These are phyloP conservation scores for Priceomyces haplophilus DNA, from an alignment of 805 yeast genomes.

Conservation along the genomic window DNA sequence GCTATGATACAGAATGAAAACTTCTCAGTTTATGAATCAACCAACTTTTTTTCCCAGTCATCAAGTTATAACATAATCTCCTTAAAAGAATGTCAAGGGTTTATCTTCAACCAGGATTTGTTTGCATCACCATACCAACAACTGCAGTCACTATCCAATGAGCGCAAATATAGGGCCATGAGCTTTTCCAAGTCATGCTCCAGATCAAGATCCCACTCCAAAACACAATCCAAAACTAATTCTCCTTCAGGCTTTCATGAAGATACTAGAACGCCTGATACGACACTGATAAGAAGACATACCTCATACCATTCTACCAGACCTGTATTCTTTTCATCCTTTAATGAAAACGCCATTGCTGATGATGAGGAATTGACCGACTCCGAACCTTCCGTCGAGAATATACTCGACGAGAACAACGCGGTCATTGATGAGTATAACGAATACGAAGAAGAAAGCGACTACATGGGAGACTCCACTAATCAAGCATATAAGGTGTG, in stretches of 20 bases:
- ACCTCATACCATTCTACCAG: slow-evolving; percentile 27
- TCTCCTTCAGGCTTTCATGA: slow-evolving; percentile 6
- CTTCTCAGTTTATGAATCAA: slow-evolving; percentile 50
- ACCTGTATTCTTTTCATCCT: slow-evolving; percentile 15
- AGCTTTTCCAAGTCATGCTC: slow-evolving; percentile 18
- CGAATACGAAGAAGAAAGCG: slow-evolving; percentile 18
- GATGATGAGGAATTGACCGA: slow-evolving; percentile 18
- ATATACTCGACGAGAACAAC: slow-evolving; percentile 7
- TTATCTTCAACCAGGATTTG: slow-evolving; percentile 71
- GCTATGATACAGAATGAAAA: slow-evolving; percentile 57
- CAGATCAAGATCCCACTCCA: slow-evolving; percentile 4
- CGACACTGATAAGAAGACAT: slow-evolving; percentile 23
- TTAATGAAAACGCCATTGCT: slow-evolving; percentile 13
- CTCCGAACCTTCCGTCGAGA: slow-evolving; percentile 6
- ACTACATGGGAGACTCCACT: slow-evolving; percentile 21
- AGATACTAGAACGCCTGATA: neutral
- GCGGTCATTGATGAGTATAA: slow-evolving; percentile 17
- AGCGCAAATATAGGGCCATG: slow-evolving; percentile 25
- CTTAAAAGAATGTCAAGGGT: slow-evolving; percentile 67
- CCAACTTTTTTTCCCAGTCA: slow-evolving; percentile 28
- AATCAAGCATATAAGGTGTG: slow-evolving; percentile 32
- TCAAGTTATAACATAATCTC: slow-evolving; percentile 38
- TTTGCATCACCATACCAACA: slow-evolving; percentile 74
- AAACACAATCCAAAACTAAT: slow-evolving; percentile 3
- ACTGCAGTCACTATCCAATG: slow-evolving; percentile 34